phyloP scores from a whole-genome alignment of 257 asterid species.

The Nicotiana paniculata region DNA sequence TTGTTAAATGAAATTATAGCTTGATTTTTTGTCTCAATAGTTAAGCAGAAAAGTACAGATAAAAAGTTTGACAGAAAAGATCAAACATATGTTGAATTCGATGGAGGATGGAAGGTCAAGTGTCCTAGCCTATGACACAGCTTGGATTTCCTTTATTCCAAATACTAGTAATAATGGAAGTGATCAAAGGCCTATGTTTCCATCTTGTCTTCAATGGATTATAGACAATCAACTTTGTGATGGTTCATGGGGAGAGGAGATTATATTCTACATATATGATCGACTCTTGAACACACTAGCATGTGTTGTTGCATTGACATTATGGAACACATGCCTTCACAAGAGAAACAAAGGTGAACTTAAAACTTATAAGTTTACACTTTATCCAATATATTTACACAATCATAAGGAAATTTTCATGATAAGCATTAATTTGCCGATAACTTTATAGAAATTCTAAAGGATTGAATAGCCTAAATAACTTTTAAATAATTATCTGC shows the following conservation, averaged over 20 bases:
- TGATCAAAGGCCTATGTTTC: background rate
- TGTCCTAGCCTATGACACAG: slow-evolving; percentile 10
- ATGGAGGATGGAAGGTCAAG: slow-evolving; percentile 12
- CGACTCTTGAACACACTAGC: slow-evolving; percentile 26
- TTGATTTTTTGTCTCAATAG: background rate
- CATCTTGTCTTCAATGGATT: slow-evolving; percentile 6
- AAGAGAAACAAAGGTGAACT: slow-evolving; percentile 18
- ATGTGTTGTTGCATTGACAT: slow-evolving; percentile 22
- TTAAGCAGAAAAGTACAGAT: background rate
- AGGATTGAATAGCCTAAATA: too few relatives aligned
- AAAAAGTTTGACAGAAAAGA: background rate
- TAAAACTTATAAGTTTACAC: too few relatives aligned
- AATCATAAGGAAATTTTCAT: too few relatives aligned
- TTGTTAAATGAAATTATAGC: too few relatives aligned
- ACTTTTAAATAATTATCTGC: too few relatives aligned
- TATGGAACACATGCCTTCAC: slow-evolving; percentile 15
- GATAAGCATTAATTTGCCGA: too few relatives aligned
- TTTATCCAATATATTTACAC: too few relatives aligned
- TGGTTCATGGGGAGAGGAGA: slow-evolving; percentile 17
- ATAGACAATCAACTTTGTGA: slow-evolving; percentile 10
- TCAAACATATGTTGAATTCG: slow-evolving; percentile 7
- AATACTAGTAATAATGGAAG: background rate
- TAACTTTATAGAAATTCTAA: too few relatives aligned
- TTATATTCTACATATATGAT: slow-evolving; percentile 17
- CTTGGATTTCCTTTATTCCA: background rate